Conservation (phyloP, 257 asterid genomes). For the Hygrophila difformis region DNA sequence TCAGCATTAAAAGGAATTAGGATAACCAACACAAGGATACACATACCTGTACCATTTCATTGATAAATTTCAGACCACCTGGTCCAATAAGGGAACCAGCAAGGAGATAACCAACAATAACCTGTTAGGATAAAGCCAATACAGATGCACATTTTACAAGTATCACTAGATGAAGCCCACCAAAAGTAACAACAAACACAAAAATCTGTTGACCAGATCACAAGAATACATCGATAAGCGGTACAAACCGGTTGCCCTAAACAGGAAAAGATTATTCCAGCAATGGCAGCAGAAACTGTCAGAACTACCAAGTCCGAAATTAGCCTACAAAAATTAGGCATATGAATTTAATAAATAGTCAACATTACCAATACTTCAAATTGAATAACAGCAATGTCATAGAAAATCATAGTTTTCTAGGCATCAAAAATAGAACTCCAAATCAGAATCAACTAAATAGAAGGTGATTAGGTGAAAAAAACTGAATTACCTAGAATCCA, state of each 20-base stretch:
- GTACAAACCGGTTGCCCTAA: constrained; percentile 93
- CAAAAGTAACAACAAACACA: constrained; percentile 16
- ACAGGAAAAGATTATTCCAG: constrained; percentile 91
- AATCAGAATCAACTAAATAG: not conserved
- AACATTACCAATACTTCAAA: constrained; percentile 18
- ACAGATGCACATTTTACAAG: too few species aligned
- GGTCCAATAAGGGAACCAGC: constrained; percentile 97
- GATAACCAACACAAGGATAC: constrained; percentile 5
- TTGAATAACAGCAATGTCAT: constrained; percentile 6
- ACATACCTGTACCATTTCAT: constrained; percentile 91
- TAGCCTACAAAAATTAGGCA: too few species aligned
- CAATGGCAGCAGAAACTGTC: constrained; percentile 95
- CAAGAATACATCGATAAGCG: constrained; percentile 3
- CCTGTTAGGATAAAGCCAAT: constrained; percentile 34
- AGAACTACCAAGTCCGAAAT: constrained; percentile 97
- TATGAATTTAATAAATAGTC: too few species aligned
- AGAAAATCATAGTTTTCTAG: too few species aligned
- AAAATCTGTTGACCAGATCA: not conserved
- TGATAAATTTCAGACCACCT: constrained; percentile 84
- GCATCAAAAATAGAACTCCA: not conserved
- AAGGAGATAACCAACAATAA: constrained; percentile 89
- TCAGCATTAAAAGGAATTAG: constrained; percentile 10
- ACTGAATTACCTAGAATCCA: constrained; percentile 68
- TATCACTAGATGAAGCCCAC: too few species aligned
- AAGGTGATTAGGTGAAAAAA: not conserved